Base-by-base conservation (phyloP, 306 rosid species). In the Cotoneaster glaucophyllus region DNA sequence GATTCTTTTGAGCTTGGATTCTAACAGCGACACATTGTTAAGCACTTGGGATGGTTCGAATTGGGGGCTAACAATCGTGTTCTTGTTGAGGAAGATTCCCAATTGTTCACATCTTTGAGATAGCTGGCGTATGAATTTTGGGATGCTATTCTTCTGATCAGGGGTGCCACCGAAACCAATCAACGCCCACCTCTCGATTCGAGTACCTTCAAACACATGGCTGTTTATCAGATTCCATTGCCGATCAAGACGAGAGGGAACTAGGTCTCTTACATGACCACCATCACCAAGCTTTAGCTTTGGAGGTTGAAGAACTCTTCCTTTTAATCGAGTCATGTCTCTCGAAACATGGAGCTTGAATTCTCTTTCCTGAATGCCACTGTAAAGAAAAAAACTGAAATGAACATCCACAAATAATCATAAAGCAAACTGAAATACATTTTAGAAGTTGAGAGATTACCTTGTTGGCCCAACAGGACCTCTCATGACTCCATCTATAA, bases 231-330 rank as follows among this genome's bases (percentile, higher is more conserved):
- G 84, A 90, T 92, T 96, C 99, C 99, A 92, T 70, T 92, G 98
- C 25, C 98, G 89, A 73, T 96, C 99, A 10, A 82, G 88, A 10
- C 99, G 97, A 8, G 92, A 86, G 44, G 99, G 99, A 78, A 78
- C 78, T 17, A 96, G 83, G 75, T 92, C 93, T 48, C 90, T 85
- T 54, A 89, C 83, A 69, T 87, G 93, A 64, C 99, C 99, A 64
- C 97, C 93, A 6, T 92, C 90, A 19, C 99, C 99, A 68, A 96
- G 97, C 85, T 89, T 96, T 57, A 96, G 90, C 80, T 90, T 92
- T 6, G 99, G 99, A 78, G 99, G 99, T 79, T 83, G 92, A 75
- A 96, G 97, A 79, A 96, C 86, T 84, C 99, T 84, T 25, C 99
- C 99, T 11, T 80, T 87, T 78, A 96, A 82, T 79, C 74, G 75